These are phyloP conservation scores for Backusella macrospora DNA, from an alignment of 192 early-diverging fungal species.

Conservation along the genomic window DNA sequence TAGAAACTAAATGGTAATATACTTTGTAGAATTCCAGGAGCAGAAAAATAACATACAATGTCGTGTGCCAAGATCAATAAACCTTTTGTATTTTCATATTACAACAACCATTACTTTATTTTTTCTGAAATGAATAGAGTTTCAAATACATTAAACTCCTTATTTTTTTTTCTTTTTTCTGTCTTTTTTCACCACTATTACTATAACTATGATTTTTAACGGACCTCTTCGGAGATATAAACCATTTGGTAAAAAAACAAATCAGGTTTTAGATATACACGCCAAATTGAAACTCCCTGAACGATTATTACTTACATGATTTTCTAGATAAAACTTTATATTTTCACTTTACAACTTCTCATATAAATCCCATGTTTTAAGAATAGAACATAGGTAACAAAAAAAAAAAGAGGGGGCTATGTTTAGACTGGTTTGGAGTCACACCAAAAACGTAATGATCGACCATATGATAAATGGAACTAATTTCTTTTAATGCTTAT, in stretches of 20 bases:
- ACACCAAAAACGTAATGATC: conserved; percentile 9
- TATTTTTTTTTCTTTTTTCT: not conserved
- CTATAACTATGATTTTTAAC: not conserved
- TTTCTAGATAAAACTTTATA: not conserved
- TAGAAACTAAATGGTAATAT: not conserved
- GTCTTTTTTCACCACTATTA: not conserved
- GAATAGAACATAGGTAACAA: not conserved
- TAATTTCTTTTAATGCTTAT: not conserved
- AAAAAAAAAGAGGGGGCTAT: not conserved
- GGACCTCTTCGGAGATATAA: not conserved
- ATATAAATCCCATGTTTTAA: not conserved
- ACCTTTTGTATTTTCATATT: not conserved
- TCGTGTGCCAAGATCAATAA: conserved; percentile 3
- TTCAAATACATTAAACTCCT: not conserved
- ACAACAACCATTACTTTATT: not conserved
- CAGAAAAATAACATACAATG: not conserved
- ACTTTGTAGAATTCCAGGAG: conserved; percentile 1
- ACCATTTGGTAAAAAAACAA: not conserved
- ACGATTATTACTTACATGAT: not conserved
- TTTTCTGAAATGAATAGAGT: not conserved
- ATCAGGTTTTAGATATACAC: not conserved
- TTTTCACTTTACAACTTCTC: not conserved
- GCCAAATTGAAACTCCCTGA: not conserved
- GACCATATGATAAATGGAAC: not conserved
- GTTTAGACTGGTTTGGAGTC: not conserved